phyloP scores from a whole-genome alignment of 805 yeast species.

The Starmerella potacharoeniae region DNA sequence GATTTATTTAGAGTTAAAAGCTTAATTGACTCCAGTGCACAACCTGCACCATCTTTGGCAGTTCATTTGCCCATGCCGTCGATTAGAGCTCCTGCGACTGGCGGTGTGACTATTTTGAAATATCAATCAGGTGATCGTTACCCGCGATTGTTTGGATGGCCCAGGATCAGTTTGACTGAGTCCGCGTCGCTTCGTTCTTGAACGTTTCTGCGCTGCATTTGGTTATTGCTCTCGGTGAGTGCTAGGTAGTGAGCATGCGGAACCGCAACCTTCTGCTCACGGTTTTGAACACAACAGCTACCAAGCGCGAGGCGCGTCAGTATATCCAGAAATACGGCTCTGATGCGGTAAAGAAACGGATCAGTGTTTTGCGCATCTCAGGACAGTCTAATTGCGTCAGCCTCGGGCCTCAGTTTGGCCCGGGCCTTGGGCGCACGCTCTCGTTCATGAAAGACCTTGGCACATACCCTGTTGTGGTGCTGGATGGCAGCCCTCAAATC shows the following conservation, averaged over 20 bases:
- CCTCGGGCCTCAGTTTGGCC: constrained; percentile 11
- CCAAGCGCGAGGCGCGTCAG: constrained; percentile 81
- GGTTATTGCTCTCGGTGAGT: background rate
- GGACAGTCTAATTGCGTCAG: constrained; percentile 14
- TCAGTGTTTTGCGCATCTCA: constrained; percentile 27
- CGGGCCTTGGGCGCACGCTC: constrained; percentile 41
- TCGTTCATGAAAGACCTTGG: constrained; percentile 51
- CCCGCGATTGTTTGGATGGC: background rate
- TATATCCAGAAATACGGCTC: constrained; percentile 62
- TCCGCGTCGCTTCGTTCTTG: background rate
- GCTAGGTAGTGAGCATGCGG: background rate
- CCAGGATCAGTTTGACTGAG: background rate
- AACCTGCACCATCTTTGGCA: too few relatives aligned
- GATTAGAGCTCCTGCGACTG: background rate
- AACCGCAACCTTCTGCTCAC: constrained; percentile 57
- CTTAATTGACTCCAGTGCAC: too few relatives aligned
- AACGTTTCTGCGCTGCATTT: background rate
- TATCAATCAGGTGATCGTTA: background rate
- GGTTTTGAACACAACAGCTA: constrained; percentile 79
- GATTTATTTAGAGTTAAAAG: too few relatives aligned
- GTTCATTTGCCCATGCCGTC: background rate
- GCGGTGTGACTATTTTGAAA: background rate
- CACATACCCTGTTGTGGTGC: constrained; percentile 56
- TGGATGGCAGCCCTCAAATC: constrained; percentile 36
- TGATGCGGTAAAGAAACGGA: constrained; percentile 11